A percentile compares a stretch with the other conserved stretches of the same genome.
Conservation (phyloP, 441 rosid genomes). For the Adansonia gregorii region DNA sequence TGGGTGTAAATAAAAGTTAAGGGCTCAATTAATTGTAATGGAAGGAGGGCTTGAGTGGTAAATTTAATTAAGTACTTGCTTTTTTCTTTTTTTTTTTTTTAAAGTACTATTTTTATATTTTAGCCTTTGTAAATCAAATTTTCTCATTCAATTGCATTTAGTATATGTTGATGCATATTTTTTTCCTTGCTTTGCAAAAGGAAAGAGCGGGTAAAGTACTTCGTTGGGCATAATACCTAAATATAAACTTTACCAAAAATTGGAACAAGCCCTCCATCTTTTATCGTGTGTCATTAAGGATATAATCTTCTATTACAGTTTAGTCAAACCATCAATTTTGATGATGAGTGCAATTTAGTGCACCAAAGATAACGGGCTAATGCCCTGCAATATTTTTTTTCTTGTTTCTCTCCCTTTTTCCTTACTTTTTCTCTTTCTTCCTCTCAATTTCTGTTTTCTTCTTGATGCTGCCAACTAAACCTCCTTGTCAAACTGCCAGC, state of each 20-base stretch:
- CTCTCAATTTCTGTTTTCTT: not conserved
- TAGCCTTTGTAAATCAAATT: no score
- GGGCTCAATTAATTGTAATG: not conserved
- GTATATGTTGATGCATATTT: no score
- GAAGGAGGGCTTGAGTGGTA: not conserved
- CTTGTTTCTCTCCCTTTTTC: not conserved
- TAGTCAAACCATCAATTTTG: not conserved
- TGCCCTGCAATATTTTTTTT: not conserved
- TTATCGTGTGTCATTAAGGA: not conserved
- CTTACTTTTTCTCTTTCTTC: not conserved
- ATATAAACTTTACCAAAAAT: not conserved
- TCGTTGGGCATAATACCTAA: not conserved
- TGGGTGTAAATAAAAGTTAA: conserved; percentile 4
- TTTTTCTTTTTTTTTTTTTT: not conserved
- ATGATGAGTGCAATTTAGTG: not conserved
- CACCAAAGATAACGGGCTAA: not conserved
- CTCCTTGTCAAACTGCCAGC: no score
- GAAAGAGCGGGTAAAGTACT: not conserved
- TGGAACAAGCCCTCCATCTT: not conserved
- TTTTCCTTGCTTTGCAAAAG: no score
- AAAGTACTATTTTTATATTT: no score
- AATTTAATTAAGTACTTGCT: not conserved
- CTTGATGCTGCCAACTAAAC: no score
- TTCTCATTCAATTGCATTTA: no score
- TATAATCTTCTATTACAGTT: not conserved